Evolutionary conservation across 305 asterid species (phyloP), one percentile per base, ranked within the genome.

Genomic region (Nicotiana rustica): DNA sequence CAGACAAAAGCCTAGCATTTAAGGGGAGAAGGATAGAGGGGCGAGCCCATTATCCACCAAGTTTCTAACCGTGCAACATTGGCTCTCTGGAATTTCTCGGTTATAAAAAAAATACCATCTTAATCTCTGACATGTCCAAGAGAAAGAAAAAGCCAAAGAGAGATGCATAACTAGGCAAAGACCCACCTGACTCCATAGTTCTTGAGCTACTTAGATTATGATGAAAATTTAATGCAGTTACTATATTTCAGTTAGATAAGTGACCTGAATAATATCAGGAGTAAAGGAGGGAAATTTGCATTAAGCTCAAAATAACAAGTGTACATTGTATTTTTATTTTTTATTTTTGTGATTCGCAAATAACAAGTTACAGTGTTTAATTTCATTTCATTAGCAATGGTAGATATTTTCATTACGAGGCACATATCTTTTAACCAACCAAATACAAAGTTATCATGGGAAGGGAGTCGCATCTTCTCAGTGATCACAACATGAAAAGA

Each of bases 141-240:
- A 73, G 79, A 73, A 47, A 73, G 21, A 6, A 31, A 75, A 75
- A 21, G 41, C 65, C 64, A 75, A 52, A 75, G 79, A 47, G 35
- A 68, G 57, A 52, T 75, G 64, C 25, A 52, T 15, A 6, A 67
- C 29, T 35, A 68, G 55, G 29, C 76, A 68, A 25, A 75, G 64
- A 49, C 79, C 44, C 15, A 19, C 15, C 44, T 7, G 21, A 29
- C 17, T 49, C 35, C 78, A 47, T 13, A 71, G 61, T 71, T 36
- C 1, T 49, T 49, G 79, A 25, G 64, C 79, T 44, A 75, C 64
- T 75, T 52, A 52, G 64, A 73, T 36, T 25, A 47, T 6, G 38
- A 14, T 25, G 41, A 73, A n/a, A 25, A 49, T 17, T 14, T 52
- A 49, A 49, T 52, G 79, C 44, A 4, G 36, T 49, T 14, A 75